Evolutionary conservation across 2,329 filamentous ascomycete genomes (phyloP).

Genomic region (Fusarium keratoplasticum): DNA sequence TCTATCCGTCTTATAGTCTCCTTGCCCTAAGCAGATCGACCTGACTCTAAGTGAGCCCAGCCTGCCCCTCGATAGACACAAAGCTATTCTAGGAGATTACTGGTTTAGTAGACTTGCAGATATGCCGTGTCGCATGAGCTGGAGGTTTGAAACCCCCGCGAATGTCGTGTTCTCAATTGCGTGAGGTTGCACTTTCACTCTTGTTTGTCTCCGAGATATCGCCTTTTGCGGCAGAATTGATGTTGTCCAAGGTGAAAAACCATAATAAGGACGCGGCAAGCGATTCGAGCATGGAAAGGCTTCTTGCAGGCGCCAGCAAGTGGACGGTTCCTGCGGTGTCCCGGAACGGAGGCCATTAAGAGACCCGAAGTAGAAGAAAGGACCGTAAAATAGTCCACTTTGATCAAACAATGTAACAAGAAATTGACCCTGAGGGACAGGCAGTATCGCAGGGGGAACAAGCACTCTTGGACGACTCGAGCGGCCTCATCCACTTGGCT

Average conservation of each 20-base stretch:
- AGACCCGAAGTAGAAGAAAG: background rate
- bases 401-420: background rate
- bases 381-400: background rate
- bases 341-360: background rate
- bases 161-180: background rate
- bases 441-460: background rate
- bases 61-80: background rate
- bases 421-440: background rate
- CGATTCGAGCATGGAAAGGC: background rate
- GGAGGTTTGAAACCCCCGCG: background rate
- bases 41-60: background rate
- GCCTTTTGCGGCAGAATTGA: background rate
- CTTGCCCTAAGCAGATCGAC: background rate
- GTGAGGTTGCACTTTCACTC: background rate
- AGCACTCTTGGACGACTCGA: background rate
- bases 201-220: constrained; percentile 1
- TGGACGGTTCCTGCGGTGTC: no score
- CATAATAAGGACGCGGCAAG: background rate
- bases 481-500: background rate
- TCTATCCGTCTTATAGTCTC: background rate
- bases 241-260: background rate
- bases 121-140: background rate
- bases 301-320: background rate
- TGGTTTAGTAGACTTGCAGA: background rate
- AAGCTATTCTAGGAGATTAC: background rate